Evolutionary conservation across 768 basidiomycete genomes (phyloP).

Genomic region (Grammothele lineata): DNA sequence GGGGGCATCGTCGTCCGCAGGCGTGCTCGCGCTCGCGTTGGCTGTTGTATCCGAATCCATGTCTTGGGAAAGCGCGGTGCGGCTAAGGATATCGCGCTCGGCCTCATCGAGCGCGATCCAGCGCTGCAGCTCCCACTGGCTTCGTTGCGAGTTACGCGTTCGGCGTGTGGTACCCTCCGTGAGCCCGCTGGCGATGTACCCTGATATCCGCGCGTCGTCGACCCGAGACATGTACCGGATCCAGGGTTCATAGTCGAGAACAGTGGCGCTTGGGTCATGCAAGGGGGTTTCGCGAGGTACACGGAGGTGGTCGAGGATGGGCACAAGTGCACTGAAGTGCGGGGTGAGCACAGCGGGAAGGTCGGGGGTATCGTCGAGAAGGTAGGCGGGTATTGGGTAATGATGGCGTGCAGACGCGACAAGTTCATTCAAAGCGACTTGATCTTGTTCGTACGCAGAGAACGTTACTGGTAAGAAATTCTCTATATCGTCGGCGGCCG

Average conservation of each 20-base stretch:
- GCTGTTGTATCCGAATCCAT: too few species aligned
- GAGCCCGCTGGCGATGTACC: not conserved
- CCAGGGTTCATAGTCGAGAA: slow-evolving; percentile 18
- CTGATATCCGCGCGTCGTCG: slow-evolving; percentile 10
- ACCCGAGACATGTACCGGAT: slow-evolving; percentile 12
- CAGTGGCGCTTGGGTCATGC: slow-evolving; percentile 2
- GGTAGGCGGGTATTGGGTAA: not conserved
- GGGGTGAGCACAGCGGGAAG: not conserved
- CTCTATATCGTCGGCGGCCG: not conserved
- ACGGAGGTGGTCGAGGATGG: slow-evolving; percentile 4
- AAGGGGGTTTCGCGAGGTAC: slow-evolving; percentile 10
- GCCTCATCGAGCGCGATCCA: slow-evolving; percentile 1
- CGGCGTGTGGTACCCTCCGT: slow-evolving; percentile 8
- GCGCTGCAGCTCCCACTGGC: not conserved
- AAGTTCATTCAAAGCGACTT: slow-evolving; percentile 1
- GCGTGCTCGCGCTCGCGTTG: too few species aligned
- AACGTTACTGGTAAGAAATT: slow-evolving; percentile 9
- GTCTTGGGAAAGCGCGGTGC: slow-evolving; percentile 5
- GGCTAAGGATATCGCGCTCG: slow-evolving; percentile 2
- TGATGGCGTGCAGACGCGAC: slow-evolving; percentile 1
- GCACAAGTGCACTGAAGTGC: slow-evolving; percentile 5
- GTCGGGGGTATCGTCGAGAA: not conserved
- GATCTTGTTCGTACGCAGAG: slow-evolving; percentile 13
- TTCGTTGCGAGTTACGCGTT: slow-evolving; percentile 18
- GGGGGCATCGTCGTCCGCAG: too few species aligned